Base-by-base conservation (phyloP, 2,329 filamentous ascomycete species). In the Graphiopsis chlorocephala region DNA sequence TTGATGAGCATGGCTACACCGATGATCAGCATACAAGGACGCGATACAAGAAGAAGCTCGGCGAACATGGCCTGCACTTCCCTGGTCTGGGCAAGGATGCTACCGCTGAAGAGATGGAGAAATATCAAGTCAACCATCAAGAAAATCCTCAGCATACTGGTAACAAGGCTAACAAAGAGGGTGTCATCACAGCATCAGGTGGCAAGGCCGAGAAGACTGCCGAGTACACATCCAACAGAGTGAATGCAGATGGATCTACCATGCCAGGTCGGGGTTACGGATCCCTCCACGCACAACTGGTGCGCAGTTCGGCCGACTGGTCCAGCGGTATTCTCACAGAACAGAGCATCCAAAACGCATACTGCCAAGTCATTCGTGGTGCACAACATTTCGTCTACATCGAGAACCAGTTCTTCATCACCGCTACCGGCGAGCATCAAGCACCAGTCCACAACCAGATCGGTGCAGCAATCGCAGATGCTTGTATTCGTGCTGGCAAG, bases 381-480 rank as follows among this genome's bases (percentile, higher is more conserved):
- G 94, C 94, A 0, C 82, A 97, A 78, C 94, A 98, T 75, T 97
- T 88, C 71, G 90, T 99, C 26, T 99, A 98, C 80, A 97, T 99
- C 66, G 95, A 99, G 77, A 98, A 98, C 73, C 95, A 99, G 73
- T 98, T 98, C 81, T 99, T 98, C 83, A 97, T 96, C 74, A 96
- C 93, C 1, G 91, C 95, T 0, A 98, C 94, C 0, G 92, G 92
- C 10, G 89, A 95, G n/a, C 79, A 97, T 38, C 93, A 97, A 75
- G 80, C 83, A 0, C 94, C 94, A 0, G 87, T 98, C 26, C 88
- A 92, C 77, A 99, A 99, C 75, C 90, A 88, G 20, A 90, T 99
- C 61, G 95, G 95, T 14, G 84, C 84, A 8, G 89, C 95, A 2
- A 97, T 99, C 62, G 95, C 97, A 2, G 93, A 99, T 64, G 93